A percentile compares a stretch with the other conserved stretches of the same genome.
Conservation (phyloP, 164 flowering plant species). For the Santalum album region DNA sequence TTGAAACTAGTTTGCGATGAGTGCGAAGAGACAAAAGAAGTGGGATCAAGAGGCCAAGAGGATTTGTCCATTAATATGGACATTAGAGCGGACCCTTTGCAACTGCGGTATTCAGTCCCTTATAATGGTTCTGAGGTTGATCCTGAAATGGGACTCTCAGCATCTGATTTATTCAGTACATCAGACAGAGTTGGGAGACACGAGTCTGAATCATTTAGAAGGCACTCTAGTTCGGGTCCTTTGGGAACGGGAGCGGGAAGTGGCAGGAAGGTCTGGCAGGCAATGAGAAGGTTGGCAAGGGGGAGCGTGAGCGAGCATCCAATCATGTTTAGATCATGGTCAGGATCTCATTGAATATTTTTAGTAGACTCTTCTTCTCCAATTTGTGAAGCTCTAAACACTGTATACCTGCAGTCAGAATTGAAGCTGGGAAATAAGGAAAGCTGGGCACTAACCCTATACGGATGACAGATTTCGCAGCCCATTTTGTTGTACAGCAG, state of each 20-base stretch:
- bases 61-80: conserved; percentile 38
- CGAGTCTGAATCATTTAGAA: conserved; percentile 49
- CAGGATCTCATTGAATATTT: conserved; percentile 26
- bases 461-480: neutral
- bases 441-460: neutral
- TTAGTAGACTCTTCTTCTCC: neutral
- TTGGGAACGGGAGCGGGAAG: conserved; percentile 17
- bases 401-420: too few relatives aligned
- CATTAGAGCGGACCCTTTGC: conserved; percentile 22
- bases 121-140: conserved; percentile 31
- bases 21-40: conserved; percentile 47
- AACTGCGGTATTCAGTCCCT: conserved; percentile 16
- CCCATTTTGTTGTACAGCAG: neutral
- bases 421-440: neutral
- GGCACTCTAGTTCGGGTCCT: conserved; percentile 70
- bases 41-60: conserved; percentile 38
- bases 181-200: conserved; percentile 29
- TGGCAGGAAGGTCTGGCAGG: conserved; percentile 43
- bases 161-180: conserved; percentile 43
- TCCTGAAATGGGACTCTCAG: conserved; percentile 37
- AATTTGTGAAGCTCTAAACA: neutral
- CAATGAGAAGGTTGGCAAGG: conserved; percentile 32
- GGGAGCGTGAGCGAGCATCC: conserved; percentile 68
- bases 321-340: conserved; percentile 26
- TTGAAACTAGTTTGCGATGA: conserved; percentile 78